A percentile compares a stretch with the other conserved stretches of the same genome.
These are phyloP conservation scores for Fraxinus sp. DNA, from an alignment of 305 asterid genomes.

Conservation along the genomic window DNA sequence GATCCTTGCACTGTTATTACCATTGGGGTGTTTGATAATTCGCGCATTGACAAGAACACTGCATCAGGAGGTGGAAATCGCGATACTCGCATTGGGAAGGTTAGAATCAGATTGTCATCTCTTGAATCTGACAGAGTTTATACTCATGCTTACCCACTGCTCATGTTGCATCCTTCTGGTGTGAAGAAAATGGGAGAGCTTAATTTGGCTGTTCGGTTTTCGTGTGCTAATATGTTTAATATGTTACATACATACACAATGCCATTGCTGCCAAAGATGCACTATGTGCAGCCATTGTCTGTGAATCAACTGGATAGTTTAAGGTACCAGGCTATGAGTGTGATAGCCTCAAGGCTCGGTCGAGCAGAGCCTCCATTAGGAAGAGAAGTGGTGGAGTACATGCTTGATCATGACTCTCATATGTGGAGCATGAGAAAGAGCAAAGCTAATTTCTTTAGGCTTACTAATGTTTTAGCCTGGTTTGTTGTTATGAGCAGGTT, in stretches of 20 bases:
- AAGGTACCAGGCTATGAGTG: constrained; percentile 21
- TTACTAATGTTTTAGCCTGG: constrained; percentile 12
- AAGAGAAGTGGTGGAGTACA: constrained; percentile 28
- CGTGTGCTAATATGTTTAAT: constrained; percentile 6
- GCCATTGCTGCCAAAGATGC: constrained; percentile 22
- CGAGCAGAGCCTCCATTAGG: constrained; percentile 33
- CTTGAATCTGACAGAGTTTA: constrained; percentile 21
- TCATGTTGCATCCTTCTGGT: constrained; percentile 19
- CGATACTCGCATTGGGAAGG: constrained; percentile 15
- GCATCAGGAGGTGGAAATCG: not conserved
- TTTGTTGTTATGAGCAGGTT: constrained; percentile 11
- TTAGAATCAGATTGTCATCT: constrained; percentile 19
- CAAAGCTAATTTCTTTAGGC: constrained; percentile 30
- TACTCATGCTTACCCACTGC: constrained; percentile 19
- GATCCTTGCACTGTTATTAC: constrained; percentile 19
- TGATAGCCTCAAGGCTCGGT: constrained; percentile 7
- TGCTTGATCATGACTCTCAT: constrained; percentile 25
- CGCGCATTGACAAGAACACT: not conserved
- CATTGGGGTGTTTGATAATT: constrained; percentile 18
- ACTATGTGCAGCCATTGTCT: constrained; percentile 14
- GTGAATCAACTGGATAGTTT: constrained; percentile 24
- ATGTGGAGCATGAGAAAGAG: constrained; percentile 34
- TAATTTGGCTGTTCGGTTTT: constrained; percentile 16
- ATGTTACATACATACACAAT: constrained; percentile 10
- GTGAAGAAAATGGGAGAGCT: constrained; percentile 25